phyloP scores from a whole-genome alignment of 129 eudicot species.

The Dittrichia graveolens region DNA sequence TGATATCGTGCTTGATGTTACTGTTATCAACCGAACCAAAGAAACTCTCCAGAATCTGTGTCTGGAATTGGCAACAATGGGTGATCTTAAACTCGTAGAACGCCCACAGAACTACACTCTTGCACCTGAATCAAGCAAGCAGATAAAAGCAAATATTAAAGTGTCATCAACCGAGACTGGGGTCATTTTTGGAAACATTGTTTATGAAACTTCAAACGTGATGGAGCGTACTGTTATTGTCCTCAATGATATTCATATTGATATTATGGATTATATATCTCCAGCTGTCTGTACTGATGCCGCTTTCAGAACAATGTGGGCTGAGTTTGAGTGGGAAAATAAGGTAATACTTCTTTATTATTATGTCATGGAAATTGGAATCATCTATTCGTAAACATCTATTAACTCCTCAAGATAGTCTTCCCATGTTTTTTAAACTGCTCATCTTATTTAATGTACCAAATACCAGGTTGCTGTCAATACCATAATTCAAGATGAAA shows the following conservation, averaged over 20 bases:
- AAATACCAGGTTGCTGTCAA: constrained; percentile 90
- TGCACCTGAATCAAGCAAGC: constrained; percentile 95
- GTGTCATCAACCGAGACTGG: constrained; percentile 99
- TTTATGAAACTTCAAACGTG: constrained; percentile 92
- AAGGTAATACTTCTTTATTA: constrained; percentile 56
- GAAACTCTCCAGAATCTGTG: constrained; percentile 93
- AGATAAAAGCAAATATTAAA: constrained; percentile 92
- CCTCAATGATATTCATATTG: constrained; percentile 94
- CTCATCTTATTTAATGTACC: constrained; percentile 5
- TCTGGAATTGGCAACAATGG: constrained; percentile 98
- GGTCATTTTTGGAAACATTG: constrained; percentile 93
- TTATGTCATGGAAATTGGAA: not conserved
- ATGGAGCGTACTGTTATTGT: constrained; percentile 86
- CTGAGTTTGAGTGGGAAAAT: constrained; percentile 99
- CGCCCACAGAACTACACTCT: constrained; percentile 96
- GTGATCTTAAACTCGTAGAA: constrained; percentile 97
- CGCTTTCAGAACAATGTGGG: constrained; percentile 98
- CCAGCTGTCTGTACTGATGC: constrained; percentile 95
- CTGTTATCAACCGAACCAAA: constrained; percentile 90
- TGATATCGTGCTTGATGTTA: constrained; percentile 94
- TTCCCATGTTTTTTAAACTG: not conserved
- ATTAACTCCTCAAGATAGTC: not conserved
- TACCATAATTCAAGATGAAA: constrained; percentile 86
- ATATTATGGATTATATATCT: constrained; percentile 96
- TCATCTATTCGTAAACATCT: not conserved